Conservation (phyloP, 106 monocot species). For the Apostasia ramifera region DNA sequence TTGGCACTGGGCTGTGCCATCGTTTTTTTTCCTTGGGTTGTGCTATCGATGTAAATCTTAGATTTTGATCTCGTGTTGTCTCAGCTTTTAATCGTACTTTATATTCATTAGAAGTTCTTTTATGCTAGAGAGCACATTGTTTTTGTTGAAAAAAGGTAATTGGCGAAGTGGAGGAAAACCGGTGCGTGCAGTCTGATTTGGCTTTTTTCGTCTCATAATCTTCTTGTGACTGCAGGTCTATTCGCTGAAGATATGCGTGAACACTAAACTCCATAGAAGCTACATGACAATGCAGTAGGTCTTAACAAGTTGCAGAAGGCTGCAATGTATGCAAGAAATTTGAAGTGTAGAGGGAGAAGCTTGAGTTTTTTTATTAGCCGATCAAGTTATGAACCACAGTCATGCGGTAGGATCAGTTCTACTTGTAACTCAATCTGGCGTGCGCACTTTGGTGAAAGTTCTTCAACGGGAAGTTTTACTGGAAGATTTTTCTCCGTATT, state of each 20-base stretch:
- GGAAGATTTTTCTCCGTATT: constrained; percentile 21
- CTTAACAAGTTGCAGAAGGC: not conserved
- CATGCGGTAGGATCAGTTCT: not conserved
- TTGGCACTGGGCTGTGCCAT: too few relatives aligned
- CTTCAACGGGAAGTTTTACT: constrained; percentile 1
- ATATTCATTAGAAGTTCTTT: not conserved
- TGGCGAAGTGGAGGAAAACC: not conserved
- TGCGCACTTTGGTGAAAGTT: not conserved
- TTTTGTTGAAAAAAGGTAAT: not conserved
- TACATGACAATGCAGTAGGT: constrained; percentile 1
- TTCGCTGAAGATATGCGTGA: not conserved
- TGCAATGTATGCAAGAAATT: constrained; percentile 50
- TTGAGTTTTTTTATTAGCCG: constrained; percentile 14
- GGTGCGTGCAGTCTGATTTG: not conserved
- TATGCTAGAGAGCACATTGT: not conserved
- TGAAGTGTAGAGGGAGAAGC: constrained; percentile 28
- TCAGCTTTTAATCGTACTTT: not conserved
- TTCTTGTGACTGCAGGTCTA: not conserved
- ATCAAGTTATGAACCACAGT: constrained; percentile 5
- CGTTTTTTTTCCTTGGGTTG: too few relatives aligned
- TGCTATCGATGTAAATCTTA: too few relatives aligned
- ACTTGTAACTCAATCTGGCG: not conserved
- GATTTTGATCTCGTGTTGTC: too few relatives aligned
- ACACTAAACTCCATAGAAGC: not conserved
- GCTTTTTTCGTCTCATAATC: not conserved